Evolutionary conservation across 805 yeast genomes (phyloP).

Genomic region (Metschnikowia henanensis): DNA sequence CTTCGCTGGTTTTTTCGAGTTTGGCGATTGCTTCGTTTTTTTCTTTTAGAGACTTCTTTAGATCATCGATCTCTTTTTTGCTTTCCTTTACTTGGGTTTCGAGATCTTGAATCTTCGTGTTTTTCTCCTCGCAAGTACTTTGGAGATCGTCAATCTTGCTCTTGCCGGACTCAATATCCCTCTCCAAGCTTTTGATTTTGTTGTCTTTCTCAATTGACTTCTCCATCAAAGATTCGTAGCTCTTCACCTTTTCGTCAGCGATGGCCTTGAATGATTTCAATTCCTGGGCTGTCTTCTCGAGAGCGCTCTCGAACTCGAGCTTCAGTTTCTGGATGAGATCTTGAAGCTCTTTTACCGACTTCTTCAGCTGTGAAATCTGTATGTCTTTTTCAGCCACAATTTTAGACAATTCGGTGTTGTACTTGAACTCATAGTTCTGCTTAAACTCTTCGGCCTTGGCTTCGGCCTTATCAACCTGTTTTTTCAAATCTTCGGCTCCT

Average conservation of each 20-base stretch:
- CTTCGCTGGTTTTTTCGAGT: not conserved
- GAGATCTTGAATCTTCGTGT: constrained; percentile 5
- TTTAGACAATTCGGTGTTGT: constrained; percentile 26
- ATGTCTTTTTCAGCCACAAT: constrained; percentile 24
- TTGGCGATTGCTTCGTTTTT: constrained; percentile 1
- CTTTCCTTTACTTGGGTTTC: constrained; percentile 1
- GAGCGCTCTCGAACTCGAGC: constrained; percentile 5
- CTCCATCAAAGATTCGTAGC: constrained; percentile 4
- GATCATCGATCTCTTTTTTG: not conserved
- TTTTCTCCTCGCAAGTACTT: constrained; percentile 3
- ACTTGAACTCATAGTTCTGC: constrained; percentile 23
- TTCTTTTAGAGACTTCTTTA: not conserved
- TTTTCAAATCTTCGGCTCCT: constrained; percentile 5
- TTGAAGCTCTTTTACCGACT: constrained; percentile 2
- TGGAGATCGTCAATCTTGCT: not conserved
- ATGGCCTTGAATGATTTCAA: constrained; percentile 2
- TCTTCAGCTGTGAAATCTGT: constrained; percentile 1
- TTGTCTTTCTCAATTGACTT: constrained; percentile 6
- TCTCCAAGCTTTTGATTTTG: constrained; percentile 5
- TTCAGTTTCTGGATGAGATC: constrained; percentile 7
- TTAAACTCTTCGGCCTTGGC: constrained; percentile 13
- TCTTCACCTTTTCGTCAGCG: constrained; percentile 7
- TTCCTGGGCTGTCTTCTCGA: constrained; percentile 5
- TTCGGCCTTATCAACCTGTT: constrained; percentile 2
- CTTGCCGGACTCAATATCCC: constrained; percentile 1